Percentiles rank a stretch among this genome's conserved stretches.
Evolutionary conservation across 2,329 filamentous ascomycete species (phyloP).

Genomic region (Alternaria atra): DNA sequence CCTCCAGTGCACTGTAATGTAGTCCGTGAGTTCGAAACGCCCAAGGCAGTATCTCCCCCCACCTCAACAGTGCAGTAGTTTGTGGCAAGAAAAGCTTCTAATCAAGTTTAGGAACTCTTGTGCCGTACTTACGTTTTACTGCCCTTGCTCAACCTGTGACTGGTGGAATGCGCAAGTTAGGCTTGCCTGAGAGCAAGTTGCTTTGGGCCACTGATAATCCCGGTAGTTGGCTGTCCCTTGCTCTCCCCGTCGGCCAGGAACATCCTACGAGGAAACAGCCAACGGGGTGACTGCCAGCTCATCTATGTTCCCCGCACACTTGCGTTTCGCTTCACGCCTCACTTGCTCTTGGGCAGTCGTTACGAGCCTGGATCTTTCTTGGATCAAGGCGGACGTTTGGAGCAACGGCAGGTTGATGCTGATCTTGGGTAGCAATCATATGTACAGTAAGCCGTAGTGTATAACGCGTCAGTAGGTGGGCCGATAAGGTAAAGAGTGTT

Average conservation of each 20-base stretch:
- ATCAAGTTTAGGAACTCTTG: not conserved
- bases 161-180: slow-evolving; percentile 1
- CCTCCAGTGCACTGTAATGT: not conserved
- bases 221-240: not conserved
- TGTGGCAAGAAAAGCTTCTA: slow-evolving; percentile 3
- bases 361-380: slow-evolving; percentile 3
- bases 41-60: slow-evolving; percentile 4
- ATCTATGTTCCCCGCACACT: slow-evolving; percentile 18
- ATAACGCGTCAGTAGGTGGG: slow-evolving; percentile 16
- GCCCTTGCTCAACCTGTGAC: slow-evolving; percentile 3
- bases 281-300: slow-evolving; percentile 10
- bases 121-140: not conserved
- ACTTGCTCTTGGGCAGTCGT: slow-evolving; percentile 12
- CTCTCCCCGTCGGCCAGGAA: slow-evolving; percentile 9
- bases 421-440: slow-evolving; percentile 9
- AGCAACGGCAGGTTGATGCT: slow-evolving; percentile 6
- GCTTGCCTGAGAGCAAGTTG: slow-evolving; percentile 5
- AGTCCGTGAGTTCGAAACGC: slow-evolving; percentile 4
- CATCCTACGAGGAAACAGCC: slow-evolving; percentile 5
- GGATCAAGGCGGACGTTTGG: slow-evolving; percentile 9
- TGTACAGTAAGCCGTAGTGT: slow-evolving; percentile 2
- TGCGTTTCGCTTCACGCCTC: slow-evolving; percentile 12
- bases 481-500: slow-evolving; percentile 11
- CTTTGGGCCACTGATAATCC: slow-evolving; percentile 3
- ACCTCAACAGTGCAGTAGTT: slow-evolving; percentile 9